Evolutionary conservation across 139 green algal genomes (phyloP).

Genomic region (Astrephomene gubernaculifera): DNA sequence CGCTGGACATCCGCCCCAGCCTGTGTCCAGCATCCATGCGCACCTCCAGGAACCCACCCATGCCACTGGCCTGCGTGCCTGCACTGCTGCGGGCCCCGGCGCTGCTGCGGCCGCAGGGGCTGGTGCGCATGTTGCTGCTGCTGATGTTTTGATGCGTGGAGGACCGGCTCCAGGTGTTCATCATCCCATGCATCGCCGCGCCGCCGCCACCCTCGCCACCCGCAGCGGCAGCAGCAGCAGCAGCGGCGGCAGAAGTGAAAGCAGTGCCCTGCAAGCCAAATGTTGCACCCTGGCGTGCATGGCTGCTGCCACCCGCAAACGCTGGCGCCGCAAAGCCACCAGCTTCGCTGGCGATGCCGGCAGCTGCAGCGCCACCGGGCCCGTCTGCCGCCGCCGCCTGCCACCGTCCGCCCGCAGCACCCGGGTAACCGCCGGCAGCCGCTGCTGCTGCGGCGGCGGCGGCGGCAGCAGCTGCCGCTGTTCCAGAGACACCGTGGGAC

Average conservation of each 20-base stretch:
- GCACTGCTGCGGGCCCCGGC: not conserved
- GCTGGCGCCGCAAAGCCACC: too few relatives aligned
- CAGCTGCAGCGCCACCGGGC: not conserved
- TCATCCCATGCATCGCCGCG: not conserved
- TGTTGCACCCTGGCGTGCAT: too few relatives aligned
- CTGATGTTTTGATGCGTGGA: not conserved
- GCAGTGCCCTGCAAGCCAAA: too few relatives aligned
- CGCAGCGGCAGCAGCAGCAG: not conserved
- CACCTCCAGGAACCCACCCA: not conserved
- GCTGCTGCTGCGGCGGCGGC: too few relatives aligned
- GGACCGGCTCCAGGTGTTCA: not conserved
- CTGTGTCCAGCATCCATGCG: not conserved
- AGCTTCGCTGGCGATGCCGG: not conserved
- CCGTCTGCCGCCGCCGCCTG: not conserved
- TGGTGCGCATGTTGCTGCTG: not conserved
- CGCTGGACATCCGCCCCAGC: not conserved
- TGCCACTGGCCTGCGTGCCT: not conserved
- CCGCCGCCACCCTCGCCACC: not conserved
- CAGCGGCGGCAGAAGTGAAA: too few relatives aligned
- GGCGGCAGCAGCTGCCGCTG: not conserved
- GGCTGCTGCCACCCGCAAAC: too few relatives aligned
- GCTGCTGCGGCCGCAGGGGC: not conserved
- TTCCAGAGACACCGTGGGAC: not conserved
- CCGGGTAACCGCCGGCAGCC: not conserved
- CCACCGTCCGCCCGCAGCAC: not conserved